These are phyloP conservation scores for Euphrasia confusa DNA, from an alignment of 257 asterid species.

Conservation along the genomic window DNA sequence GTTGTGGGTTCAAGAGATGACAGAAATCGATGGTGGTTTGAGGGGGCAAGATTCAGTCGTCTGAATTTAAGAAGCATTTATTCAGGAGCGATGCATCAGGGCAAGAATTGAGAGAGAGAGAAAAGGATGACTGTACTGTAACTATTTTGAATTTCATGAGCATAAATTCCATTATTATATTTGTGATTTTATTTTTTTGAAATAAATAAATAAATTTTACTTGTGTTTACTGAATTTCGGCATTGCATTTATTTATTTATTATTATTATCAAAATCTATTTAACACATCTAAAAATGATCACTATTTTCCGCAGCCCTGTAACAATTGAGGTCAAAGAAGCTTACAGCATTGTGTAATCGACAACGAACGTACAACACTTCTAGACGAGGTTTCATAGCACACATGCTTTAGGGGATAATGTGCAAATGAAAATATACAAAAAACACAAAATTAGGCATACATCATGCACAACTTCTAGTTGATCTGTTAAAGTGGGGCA, in stretches of 20 bases:
- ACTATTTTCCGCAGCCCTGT: neutral
- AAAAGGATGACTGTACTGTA: too few species aligned
- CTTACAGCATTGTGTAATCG: slow-evolving; percentile 30
- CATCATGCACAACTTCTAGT: slow-evolving; percentile 30
- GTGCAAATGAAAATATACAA: slow-evolving; percentile 34
- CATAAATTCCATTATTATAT: too few species aligned
- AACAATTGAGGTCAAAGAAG: slow-evolving; percentile 3
- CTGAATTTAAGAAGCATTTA: slow-evolving; percentile 32
- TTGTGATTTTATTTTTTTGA: too few species aligned
- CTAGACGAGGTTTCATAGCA: slow-evolving; percentile 5
- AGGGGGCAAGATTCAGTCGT: slow-evolving; percentile 17
- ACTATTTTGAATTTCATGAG: too few species aligned
- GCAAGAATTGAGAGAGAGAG: too few species aligned
- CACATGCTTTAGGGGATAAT: neutral
- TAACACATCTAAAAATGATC: too few species aligned
- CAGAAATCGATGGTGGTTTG: slow-evolving; percentile 23
- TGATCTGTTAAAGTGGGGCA: slow-evolving; percentile 67
- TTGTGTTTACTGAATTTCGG: too few species aligned
- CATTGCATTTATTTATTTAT: too few species aligned
- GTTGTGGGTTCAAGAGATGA: slow-evolving; percentile 23
- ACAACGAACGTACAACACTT: slow-evolving; percentile 27
- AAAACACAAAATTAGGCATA: slow-evolving; percentile 25
- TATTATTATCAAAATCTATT: too few species aligned
- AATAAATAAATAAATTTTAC: too few species aligned
- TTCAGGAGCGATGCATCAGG: too few species aligned